Evolutionary conservation across 306 rosid genomes (phyloP).

Genomic region (Rosa multiflora): DNA sequence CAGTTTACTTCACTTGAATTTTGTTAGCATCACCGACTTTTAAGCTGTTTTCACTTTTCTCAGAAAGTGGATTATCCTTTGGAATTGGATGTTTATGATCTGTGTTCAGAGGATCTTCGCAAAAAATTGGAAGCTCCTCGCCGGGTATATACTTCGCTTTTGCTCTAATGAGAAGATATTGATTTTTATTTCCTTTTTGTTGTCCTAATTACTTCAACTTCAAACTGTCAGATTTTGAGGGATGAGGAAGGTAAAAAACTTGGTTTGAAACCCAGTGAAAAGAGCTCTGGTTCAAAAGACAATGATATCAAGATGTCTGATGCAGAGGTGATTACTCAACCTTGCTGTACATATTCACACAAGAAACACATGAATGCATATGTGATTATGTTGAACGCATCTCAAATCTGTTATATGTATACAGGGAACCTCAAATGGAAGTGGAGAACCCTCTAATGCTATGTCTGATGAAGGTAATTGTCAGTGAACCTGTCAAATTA

Average conservation of each 20-base stretch:
- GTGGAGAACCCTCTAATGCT: constrained; percentile 71
- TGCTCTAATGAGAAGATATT: constrained; percentile 14
- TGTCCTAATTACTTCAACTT: constrained; percentile 11
- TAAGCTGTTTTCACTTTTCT: constrained; percentile 28
- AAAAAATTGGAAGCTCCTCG: constrained; percentile 82
- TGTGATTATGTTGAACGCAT: constrained; percentile 1
- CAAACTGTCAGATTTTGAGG: constrained; percentile 53
- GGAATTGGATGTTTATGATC: constrained; percentile 88
- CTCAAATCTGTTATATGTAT: constrained; percentile 24
- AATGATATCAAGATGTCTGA: constrained; percentile 73
- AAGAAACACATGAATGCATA: constrained; percentile 2
- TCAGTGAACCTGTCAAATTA: constrained; percentile 5
- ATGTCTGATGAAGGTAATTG: constrained; percentile 61
- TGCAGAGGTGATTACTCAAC: constrained; percentile 60
- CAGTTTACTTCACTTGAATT: not conserved
- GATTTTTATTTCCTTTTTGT: constrained; percentile 3
- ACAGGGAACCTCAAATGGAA: constrained; percentile 77
- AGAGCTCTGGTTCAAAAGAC: constrained; percentile 56
- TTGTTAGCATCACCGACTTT: not conserved
- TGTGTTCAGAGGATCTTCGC: constrained; percentile 90
- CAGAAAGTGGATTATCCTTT: constrained; percentile 99
- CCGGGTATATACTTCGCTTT: constrained; percentile 45
- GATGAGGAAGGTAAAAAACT: constrained; percentile 87
- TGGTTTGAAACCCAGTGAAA: constrained; percentile 74
- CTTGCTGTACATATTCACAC: constrained; percentile 14